Evolutionary conservation across 75 land plant species (phyloP).

Genomic region (Larix kaempferi): DNA sequence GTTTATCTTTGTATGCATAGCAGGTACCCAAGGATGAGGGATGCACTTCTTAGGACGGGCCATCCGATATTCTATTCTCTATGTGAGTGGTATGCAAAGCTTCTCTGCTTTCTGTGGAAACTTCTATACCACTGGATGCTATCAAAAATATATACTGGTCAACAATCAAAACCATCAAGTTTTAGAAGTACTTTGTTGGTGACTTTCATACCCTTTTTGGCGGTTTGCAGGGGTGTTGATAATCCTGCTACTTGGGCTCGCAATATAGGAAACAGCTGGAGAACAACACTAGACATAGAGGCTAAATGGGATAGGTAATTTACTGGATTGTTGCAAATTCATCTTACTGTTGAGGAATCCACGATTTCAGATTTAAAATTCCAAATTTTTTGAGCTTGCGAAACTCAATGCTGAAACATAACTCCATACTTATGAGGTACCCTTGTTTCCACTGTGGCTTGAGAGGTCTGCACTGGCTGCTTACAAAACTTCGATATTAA

Average conservation of each 20-base stretch:
- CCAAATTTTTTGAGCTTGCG: too few relatives aligned
- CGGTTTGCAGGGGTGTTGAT: conserved; percentile 55
- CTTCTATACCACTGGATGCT: background rate
- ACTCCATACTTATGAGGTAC: too few relatives aligned
- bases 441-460: too few relatives aligned
- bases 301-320: conserved; percentile 83
- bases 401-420: too few relatives aligned
- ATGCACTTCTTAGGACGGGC: conserved; percentile 64
- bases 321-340: background rate
- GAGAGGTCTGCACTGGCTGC: too few relatives aligned
- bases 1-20: background rate
- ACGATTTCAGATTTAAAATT: background rate
- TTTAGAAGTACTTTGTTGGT: background rate
- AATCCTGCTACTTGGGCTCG: conserved; percentile 80
- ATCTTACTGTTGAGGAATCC: background rate
- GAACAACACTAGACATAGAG: conserved; percentile 79
- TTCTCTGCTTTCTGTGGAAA: background rate
- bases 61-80: conserved; percentile 79
- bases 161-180: background rate
- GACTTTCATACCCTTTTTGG: background rate
- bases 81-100: conserved; percentile 78
- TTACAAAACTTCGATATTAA: too few relatives aligned
- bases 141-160: background rate
- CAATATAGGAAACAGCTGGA: conserved; percentile 80
- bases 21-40: conserved; percentile 75